phyloP scores from a whole-genome alignment of 352 stramenopile genomes.

The Phytophthora macrochlamydospora region DNA sequence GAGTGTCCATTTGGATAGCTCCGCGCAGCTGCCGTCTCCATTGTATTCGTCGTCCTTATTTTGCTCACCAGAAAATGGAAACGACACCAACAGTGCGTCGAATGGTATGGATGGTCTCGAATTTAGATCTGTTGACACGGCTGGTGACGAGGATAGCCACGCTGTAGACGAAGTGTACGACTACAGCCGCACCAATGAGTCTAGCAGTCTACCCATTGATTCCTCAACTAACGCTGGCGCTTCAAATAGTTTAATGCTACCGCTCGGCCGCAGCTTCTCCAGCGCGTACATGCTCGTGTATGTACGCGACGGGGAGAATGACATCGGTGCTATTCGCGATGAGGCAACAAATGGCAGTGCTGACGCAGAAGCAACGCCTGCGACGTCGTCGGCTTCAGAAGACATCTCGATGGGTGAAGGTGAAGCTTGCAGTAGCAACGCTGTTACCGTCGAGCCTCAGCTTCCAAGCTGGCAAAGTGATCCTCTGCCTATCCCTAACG shows the following conservation, averaged over 20 bases:
- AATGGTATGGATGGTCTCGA: constrained; percentile 44
- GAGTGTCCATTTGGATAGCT: constrained; percentile 12
- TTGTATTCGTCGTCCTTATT: constrained; percentile 59
- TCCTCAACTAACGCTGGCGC: constrained; percentile 10
- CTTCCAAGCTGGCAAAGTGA: constrained; percentile 36
- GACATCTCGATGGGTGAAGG: constrained; percentile 20
- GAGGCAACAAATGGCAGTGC: background rate
- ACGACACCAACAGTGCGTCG: constrained; percentile 19
- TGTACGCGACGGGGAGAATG: constrained; percentile 77
- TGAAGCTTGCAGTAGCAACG: background rate
- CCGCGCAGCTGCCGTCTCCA: constrained; percentile 43
- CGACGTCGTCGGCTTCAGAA: constrained; percentile 12
- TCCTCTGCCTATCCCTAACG: constrained; percentile 54
- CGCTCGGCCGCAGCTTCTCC: constrained; percentile 69
- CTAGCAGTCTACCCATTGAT: constrained; percentile 8
- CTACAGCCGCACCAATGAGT: constrained; percentile 38
- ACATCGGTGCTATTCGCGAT: constrained; percentile 61
- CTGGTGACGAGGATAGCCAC: constrained; percentile 15
- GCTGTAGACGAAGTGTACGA: constrained; percentile 46
- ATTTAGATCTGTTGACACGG: constrained; percentile 44
- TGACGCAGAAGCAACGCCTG: constrained; percentile 3
- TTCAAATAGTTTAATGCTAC: constrained; percentile 55
- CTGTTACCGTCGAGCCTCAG: constrained; percentile 3
- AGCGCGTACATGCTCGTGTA: constrained; percentile 92
- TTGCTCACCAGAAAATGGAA: constrained; percentile 47